These are phyloP conservation scores for Pythium utonaiense DNA, from an alignment of 352 stramenopile species.

Conservation along the genomic window DNA sequence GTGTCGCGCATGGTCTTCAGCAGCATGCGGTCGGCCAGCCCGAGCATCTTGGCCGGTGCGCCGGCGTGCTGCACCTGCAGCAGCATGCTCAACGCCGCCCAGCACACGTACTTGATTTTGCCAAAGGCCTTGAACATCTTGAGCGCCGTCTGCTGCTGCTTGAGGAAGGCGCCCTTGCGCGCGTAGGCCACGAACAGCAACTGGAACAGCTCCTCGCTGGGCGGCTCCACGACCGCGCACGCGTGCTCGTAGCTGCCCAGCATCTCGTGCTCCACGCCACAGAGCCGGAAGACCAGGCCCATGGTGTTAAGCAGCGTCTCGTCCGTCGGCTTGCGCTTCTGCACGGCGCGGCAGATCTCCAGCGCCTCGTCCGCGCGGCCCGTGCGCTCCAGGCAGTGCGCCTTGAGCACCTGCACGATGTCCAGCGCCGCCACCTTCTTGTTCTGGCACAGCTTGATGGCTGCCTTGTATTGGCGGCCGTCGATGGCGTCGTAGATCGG, in stretches of 20 bases:
- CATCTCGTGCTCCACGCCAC: slow-evolving; percentile 74
- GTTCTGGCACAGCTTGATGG: slow-evolving; percentile 78
- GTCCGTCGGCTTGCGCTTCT: slow-evolving; percentile 65
- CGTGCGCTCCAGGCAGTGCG: slow-evolving; percentile 79
- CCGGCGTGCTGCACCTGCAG: slow-evolving; percentile 70
- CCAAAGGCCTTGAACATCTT: slow-evolving; percentile 84
- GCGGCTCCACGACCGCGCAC: slow-evolving; percentile 35
- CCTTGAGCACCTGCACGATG: slow-evolving; percentile 82
- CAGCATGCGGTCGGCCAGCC: slow-evolving; percentile 76
- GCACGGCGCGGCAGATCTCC: slow-evolving; percentile 59
- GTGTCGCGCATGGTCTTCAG: slow-evolving; percentile 67
- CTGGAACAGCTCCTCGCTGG: slow-evolving; percentile 68
- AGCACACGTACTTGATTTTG: slow-evolving; percentile 78
- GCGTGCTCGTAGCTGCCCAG: slow-evolving; percentile 71
- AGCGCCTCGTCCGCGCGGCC: slow-evolving; percentile 68
- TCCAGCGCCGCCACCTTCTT: slow-evolving; percentile 77
- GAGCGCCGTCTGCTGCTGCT: slow-evolving; percentile 85
- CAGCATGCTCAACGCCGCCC: slow-evolving; percentile 80
- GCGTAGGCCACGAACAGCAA: slow-evolving; percentile 73
- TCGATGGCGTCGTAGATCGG: slow-evolving; percentile 88
- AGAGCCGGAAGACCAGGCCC: slow-evolving; percentile 78
- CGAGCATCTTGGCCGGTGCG: slow-evolving; percentile 69
- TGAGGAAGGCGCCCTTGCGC: slow-evolving; percentile 61
- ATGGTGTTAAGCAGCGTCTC: slow-evolving; percentile 85
- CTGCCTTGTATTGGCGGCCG: slow-evolving; percentile 69